Base-by-base conservation (phyloP, 2,329 filamentous ascomycete genomes). In the Elsinoe necatrix region DNA sequence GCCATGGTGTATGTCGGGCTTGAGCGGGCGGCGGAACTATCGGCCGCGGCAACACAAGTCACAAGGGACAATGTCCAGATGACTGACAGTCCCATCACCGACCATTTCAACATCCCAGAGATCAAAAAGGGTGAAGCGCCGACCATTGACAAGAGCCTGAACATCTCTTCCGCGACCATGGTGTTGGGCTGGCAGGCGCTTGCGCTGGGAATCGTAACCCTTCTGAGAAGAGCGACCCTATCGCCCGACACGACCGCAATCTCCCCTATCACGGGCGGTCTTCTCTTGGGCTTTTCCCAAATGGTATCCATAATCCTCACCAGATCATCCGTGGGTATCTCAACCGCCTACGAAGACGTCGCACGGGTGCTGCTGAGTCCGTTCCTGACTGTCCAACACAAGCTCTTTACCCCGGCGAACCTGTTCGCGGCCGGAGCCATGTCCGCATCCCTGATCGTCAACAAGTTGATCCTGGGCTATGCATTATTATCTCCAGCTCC, bases 281-380 rank as follows among this genome's bases (percentile, higher is more conserved):
- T 84, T 21, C 66, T 80, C 57, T 80, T 87, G 57, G 81, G 80
- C 1, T 64, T 72, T 1, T 76, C 81, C 0, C 84, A 87, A 67
- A 69, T 80, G 6, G 66, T 78, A 3, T 84, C 81, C 0, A 66
- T 85, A 0, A 58, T 80, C 9, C 63, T 77, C 31, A 77, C 81
- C 21, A 73, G 73, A 20, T 71, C 74, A 39, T 73, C 84, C 58
- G 66, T 87, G 2, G 83, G 84, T 4, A 78, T 83, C 1, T 86
- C 83, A 2, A 74, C 73, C 1, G 78, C 78, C 0, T 86, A 81
- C 61, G 81, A 85, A 63, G 81, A 86, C 62, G 61, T 78, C 4
- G 83, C 81, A 7, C 75, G 77, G 55, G 74, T 77, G 61, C 73
- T 83, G 60, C 77, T 75, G 71, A 73, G 73, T 64, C 29, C 56